Percentiles rank a stretch among this genome's conserved stretches.
phyloP scores from a whole-genome alignment of 306 rosid genomes.

The Trifolium repens region DNA sequence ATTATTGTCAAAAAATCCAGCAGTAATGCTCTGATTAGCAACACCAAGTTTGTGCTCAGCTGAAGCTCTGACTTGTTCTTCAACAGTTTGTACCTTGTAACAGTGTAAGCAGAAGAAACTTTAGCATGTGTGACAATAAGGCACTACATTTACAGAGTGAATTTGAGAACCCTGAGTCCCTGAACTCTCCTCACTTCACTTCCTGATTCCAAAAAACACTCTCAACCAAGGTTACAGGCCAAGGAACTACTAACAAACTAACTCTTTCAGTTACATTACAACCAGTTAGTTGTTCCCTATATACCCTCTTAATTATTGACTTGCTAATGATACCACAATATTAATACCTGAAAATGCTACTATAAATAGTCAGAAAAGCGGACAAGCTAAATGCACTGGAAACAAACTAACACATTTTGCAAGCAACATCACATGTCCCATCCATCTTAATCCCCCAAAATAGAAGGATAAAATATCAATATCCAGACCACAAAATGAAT shows the following conservation, averaged over 20 bases:
- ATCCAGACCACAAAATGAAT: slow-evolving; percentile 8
- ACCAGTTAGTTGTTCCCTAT: slow-evolving; percentile 14
- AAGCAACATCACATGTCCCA: background rate
- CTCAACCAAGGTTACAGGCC: background rate
- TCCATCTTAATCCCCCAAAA: background rate
- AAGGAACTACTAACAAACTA: background rate
- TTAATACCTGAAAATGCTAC: slow-evolving; percentile 19
- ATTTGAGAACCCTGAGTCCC: background rate
- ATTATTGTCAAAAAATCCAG: slow-evolving; percentile 98
- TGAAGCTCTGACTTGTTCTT: slow-evolving; percentile 99
- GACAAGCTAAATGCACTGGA: background rate
- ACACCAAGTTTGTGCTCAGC: slow-evolving; percentile 99
- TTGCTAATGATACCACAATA: background rate
- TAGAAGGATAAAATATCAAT: slow-evolving; percentile 2
- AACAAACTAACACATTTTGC: background rate
- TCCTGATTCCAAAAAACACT: background rate
- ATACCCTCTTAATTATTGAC: slow-evolving; percentile 13
- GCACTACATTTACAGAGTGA: slow-evolving; percentile 17
- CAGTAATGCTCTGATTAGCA: slow-evolving; percentile 99
- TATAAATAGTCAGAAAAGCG: slow-evolving; percentile 12
- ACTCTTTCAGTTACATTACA: slow-evolving; percentile 7
- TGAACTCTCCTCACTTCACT: slow-evolving; percentile 2
- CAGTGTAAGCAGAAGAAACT: slow-evolving; percentile 30
- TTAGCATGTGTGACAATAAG: slow-evolving; percentile 38
- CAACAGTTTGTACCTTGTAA: slow-evolving; percentile 95